Percentiles rank a stretch among this genome's conserved stretches.
phyloP scores from a whole-genome alignment of 345 rosid genomes.

The Jatropha curcas region DNA sequence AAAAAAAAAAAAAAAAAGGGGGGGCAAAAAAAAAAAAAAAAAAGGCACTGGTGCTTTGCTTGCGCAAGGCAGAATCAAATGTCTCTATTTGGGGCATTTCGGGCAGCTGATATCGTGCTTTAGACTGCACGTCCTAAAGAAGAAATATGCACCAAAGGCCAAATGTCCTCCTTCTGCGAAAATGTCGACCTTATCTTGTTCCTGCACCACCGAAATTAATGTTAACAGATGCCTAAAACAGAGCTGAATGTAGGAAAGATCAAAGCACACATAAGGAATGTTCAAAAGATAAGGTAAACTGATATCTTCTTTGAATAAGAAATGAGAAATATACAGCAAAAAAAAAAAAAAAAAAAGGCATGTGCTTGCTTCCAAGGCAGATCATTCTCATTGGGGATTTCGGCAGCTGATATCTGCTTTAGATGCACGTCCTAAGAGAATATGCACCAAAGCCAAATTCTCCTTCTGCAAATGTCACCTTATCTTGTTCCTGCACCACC shows the following conservation, averaged over 20 bases:
- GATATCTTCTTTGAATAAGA: neutral
- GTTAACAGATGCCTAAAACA: constrained; percentile 5
- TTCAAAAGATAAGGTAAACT: neutral
- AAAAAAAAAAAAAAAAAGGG: neutral
- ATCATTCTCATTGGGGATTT: neutral
- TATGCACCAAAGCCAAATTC: constrained; percentile 46
- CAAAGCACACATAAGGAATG: neutral
- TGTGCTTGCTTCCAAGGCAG: constrained; percentile 6
- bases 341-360: too few species aligned
- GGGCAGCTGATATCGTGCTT: constrained; percentile 20
- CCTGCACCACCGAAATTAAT: constrained; percentile 40
- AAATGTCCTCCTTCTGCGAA: constrained; percentile 47
- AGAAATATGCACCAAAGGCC: constrained; percentile 45
- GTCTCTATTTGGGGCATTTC: neutral
- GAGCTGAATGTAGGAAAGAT: neutral
- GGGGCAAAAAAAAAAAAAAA: too few species aligned
- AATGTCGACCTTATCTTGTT: constrained; percentile 41
- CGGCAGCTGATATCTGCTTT: constrained; percentile 23
- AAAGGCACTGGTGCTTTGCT: too few species aligned
- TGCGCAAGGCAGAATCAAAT: constrained; percentile 10
- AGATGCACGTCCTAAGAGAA: constrained; percentile 50
- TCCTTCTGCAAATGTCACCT: constrained; percentile 39
- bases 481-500: constrained; percentile 51
- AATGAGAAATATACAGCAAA: too few species aligned
- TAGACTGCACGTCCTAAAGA: constrained; percentile 49